Conservation (phyloP, 1,284 basidiomycete genomes). For the Kwoniella shivajii region DNA sequence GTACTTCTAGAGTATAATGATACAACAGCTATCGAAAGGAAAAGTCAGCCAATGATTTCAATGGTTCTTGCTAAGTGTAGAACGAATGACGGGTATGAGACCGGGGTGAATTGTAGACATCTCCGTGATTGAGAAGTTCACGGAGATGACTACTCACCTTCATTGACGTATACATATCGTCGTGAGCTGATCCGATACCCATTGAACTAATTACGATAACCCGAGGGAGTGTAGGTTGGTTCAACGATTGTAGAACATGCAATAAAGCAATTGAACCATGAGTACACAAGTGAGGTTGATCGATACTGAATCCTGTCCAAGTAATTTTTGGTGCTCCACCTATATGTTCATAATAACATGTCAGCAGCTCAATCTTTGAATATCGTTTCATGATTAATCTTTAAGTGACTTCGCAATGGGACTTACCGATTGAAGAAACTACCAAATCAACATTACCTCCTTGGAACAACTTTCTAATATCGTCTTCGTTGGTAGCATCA, state of each 20-base stretch:
- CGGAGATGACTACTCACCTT: conserved; percentile 22
- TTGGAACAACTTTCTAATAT: conserved; percentile 27
- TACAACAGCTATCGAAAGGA: conserved; percentile 24
- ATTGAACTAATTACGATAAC: conserved; percentile 33
- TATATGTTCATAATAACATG: conserved; percentile 1
- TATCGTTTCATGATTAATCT: background rate
- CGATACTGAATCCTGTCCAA: conserved; percentile 20
- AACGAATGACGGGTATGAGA: background rate
- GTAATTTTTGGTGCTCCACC: conserved; percentile 22
- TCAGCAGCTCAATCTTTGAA: background rate
- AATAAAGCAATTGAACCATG: conserved; percentile 21
- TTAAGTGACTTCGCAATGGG: background rate
- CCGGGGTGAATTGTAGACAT: background rate
- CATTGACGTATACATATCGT: conserved; percentile 24
- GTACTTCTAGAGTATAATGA: conserved; percentile 20
- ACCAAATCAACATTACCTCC: conserved; percentile 24
- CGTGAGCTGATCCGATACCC: conserved; percentile 34
- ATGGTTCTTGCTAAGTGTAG: background rate
- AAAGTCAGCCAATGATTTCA: background rate
- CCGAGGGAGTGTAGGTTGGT: conserved; percentile 13
- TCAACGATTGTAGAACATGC: conserved; percentile 13
- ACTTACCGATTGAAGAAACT: conserved; percentile 34
- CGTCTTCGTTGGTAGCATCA: conserved; percentile 29
- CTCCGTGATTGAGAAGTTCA: too few relatives aligned
- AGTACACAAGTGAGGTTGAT: conserved; percentile 30